Base-by-base conservation (phyloP, 345 rosid genomes). In the Cardamine occulta region DNA sequence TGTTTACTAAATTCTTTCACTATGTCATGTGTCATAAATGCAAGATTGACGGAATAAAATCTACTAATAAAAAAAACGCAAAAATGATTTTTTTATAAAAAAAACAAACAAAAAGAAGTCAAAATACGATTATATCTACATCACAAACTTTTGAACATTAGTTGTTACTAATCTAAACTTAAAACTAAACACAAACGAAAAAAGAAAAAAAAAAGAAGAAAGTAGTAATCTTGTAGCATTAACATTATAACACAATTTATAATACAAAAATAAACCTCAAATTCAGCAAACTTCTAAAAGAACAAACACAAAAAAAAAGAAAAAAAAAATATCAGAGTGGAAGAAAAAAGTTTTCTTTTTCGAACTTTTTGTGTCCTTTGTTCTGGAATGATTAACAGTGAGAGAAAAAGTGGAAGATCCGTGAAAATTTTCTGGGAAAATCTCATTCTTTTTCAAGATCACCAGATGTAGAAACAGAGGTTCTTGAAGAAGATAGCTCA, bases 401-500 rank as follows among this genome's bases (percentile, higher is more conserved):
- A 66, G 26, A 45, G 48, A 14, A 5, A 26, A 26, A 26, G 23
- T 21, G 1, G 4, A 26, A 44, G 8, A 45, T 31, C 32, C 31
- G 31, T 28, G 31, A 55, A 76, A 28, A 1, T 65, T 51, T 57
- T 72, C 79, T 75, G 77, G 80, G 51, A 53, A 76, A 64, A 53
- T 72, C 83, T 70, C 70, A 71, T 54, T 73, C 80, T 61, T 31
- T 81, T 68, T 81, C 86, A 69, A 75, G 63, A 15, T 82, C 86
- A 52, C 78, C 82, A 37, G 40, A 77, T 29, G 80, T 77, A 0
- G 73, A 68, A 71, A 69, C 87, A 58, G 85, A 68, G 49, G 78
- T 70, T 72, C 66, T 84, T 62, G 89, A 80, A 73, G 88, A 82
- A 72, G 71, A 81, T 19, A 63, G 44, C 73, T 76, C 86, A 72